These are phyloP conservation scores for Suillus weaverae DNA, from an alignment of 768 basidiomycete species.

Conservation along the genomic window DNA sequence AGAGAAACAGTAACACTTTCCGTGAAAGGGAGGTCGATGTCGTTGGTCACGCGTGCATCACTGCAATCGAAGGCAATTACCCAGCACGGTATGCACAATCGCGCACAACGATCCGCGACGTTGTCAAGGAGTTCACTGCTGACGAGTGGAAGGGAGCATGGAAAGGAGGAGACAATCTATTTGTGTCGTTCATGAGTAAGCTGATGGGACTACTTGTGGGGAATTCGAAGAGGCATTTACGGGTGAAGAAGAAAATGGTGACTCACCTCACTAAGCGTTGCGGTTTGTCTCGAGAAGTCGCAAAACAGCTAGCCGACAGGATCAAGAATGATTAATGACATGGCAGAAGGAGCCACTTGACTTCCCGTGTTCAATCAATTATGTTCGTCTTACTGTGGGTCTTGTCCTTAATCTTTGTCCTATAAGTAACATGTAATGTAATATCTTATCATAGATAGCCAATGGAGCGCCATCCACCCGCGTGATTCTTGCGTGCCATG, in stretches of 20 bases:
- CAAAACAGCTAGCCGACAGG: slow-evolving; percentile 16
- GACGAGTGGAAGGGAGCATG: slow-evolving; percentile 26
- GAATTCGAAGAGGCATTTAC: too few relatives aligned
- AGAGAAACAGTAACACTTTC: slow-evolving; percentile 32
- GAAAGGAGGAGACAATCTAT: slow-evolving; percentile 15
- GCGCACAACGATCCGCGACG: slow-evolving; percentile 20
- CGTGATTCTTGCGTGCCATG: too few relatives aligned
- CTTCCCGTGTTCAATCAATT: background rate
- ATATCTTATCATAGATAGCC: background rate
- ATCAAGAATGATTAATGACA: background rate
- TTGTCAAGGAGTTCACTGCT: slow-evolving; percentile 22
- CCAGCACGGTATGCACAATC: slow-evolving; percentile 28
- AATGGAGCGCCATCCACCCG: too few relatives aligned
- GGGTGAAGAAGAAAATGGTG: too few relatives aligned
- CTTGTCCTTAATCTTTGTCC: background rate
- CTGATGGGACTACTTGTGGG: slow-evolving; percentile 16
- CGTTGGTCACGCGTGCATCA: slow-evolving; percentile 41
- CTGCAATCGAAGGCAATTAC: slow-evolving; percentile 28
- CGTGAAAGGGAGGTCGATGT: slow-evolving; percentile 28
- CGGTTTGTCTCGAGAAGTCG: slow-evolving; percentile 22
- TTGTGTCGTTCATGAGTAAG: slow-evolving; percentile 17
- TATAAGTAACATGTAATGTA: slow-evolving; percentile 39
- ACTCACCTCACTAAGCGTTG: slow-evolving; percentile 28
- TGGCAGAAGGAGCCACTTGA: background rate
- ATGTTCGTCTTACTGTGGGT: background rate